Base-by-base conservation (phyloP, 2,329 filamentous ascomycete genomes). In the Neodidymelliopsis sp. region DNA sequence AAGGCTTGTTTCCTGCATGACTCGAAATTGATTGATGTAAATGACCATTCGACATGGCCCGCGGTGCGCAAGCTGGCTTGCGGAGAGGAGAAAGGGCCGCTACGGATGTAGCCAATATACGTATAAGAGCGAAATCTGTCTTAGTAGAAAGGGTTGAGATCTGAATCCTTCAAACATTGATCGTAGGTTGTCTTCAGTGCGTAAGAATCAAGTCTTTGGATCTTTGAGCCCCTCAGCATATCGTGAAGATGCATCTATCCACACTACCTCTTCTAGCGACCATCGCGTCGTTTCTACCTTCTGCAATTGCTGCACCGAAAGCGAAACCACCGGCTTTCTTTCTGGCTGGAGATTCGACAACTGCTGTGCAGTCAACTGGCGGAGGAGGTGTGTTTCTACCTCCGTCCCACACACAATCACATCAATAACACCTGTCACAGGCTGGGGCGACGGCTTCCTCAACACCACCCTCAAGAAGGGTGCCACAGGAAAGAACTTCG, bases 391-490 rank as follows among this genome's bases (percentile, higher is more conserved):
- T 31, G n/a, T 33, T 30, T 15, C 23, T 27, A 11, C 19, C 4
- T 19, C 3, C 8, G 27, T 13, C 9, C n/a, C 19, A 22, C 22
- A 15, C 2, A 9, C 4, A n/a, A 16, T 15, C 9, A 2, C 8
- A 10, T 4, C 8, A 38, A 41, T 54, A 7, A 56, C 27, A 23
- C 33, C 38, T 8, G 47, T 29, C 23, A 49, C 54, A 40, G 82
- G 74, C 29, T 85, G 83, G 82, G 83, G 83, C 15, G 70, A 82
- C 44, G 83, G 82, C 0, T 82, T 85, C 59, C 67, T 86, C 4
- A 68, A 69, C 18, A 73, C 74, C 0, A 72, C 74, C 1, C 71
- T 87, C 0, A 65, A 69, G 12, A 57, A 64, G 2, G 77, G 77
- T 0, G 81, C 82, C 0, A 70, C 70, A 28, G 84, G 82, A 6